A percentile compares a stretch with the other conserved stretches of the same genome.
These are phyloP conservation scores for Aspergillus awamori DNA, from an alignment of 2,329 filamentous ascomycete species.

Conservation along the genomic window DNA sequence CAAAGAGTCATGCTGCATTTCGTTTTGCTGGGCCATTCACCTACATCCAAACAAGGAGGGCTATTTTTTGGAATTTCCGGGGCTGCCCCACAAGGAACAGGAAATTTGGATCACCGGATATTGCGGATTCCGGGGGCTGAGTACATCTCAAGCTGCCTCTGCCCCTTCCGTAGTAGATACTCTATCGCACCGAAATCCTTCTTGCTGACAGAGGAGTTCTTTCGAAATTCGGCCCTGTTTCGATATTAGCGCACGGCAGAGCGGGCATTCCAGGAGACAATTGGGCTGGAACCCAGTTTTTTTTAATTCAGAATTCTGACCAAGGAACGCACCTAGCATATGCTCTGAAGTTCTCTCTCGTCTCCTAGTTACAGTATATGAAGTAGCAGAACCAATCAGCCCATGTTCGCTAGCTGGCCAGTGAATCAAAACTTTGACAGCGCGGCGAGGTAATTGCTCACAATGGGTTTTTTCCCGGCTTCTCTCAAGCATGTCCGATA, in stretches of 20 bases:
- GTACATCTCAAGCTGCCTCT: constrained; percentile 79
- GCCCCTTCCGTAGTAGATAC: constrained; percentile 79
- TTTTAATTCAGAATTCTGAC: neutral
- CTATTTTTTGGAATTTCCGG: neutral
- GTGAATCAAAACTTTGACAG: neutral
- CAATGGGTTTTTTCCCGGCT: constrained; percentile 76
- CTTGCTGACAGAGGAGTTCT: constrained; percentile 69
- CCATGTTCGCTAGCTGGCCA: neutral
- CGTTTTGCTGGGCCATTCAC: neutral
- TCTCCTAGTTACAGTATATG: constrained; percentile 35
- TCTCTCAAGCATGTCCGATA: constrained; percentile 86
- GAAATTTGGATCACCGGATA: constrained; percentile 49
- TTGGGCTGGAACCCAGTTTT: neutral
- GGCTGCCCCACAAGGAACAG: neutral
- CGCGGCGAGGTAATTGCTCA: constrained; percentile 43
- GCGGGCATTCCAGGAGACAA: neutral
- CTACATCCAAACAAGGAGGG: neutral
- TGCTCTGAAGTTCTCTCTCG: constrained; percentile 44
- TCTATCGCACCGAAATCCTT: constrained; percentile 87
- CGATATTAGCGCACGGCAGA: neutral
- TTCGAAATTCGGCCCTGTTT: constrained; percentile 73
- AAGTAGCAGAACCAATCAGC: constrained; percentile 5
- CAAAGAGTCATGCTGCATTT: neutral
- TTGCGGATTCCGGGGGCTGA: constrained; percentile 79
- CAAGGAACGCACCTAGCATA: constrained; percentile 44